Evolutionary conservation across 371 early-diverging fungal species (phyloP), one percentile per base, ranked within the genome.

Genomic region (Mucor plumbeus): DNA sequence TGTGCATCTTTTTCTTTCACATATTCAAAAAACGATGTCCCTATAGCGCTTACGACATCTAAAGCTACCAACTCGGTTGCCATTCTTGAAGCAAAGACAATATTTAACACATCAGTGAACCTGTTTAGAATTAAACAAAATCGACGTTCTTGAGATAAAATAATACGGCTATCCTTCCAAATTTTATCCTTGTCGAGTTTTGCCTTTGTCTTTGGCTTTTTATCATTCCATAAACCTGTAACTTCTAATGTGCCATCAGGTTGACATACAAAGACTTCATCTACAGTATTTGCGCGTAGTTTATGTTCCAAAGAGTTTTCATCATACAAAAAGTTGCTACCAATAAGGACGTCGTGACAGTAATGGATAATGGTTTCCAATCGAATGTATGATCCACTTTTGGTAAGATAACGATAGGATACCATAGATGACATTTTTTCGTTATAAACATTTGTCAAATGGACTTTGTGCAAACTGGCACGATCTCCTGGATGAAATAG

Each of bases 361-460:
- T 76, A 78, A 61, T 81, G 76, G 43, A 81, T 72, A 31, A 77
- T 70, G 5, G 78, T 76, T 17, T 80, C 80, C 4, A 79, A 11
- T 10, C 54, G 26, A 8, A 79, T 69, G 54, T 70, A 78, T 19
- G 43, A 15, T 1, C 78, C 81, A 47, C 74, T 56, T 53, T 72
- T 76, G 50, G 67, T 68, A 35, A 59, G 36, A 13, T 71, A 70
- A 34, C 81, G 73, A 59, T 77, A 79, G 9, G 72, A 69, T 0
- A 76, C 65, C 77, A 83, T 75, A 47, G 68, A 67, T 0, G 78
- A 82, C 71, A 87, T 80, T 67, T 76, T 78, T 47, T 87, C 83
- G 39, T 85, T 80, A 40, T 75, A 67, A 3, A 87, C 79, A 61
- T 78, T 79, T 13, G 79, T 76, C 17, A 69, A 40, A 59, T 87